Conservation (phyloP, 1,284 basidiomycete genomes). For the Puccinia horiana region DNA sequence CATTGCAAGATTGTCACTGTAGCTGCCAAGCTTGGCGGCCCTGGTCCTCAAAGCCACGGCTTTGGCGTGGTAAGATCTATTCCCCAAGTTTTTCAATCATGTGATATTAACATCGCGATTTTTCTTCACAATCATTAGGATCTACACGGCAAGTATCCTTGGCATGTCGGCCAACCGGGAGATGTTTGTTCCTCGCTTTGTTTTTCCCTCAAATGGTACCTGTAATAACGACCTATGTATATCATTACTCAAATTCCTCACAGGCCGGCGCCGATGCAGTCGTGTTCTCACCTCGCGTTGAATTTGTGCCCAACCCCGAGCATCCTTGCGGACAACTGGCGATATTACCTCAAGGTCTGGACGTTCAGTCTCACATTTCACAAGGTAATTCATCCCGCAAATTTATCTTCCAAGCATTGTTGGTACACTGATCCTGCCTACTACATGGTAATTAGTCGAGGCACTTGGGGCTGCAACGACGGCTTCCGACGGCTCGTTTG, state of each 20-base stretch:
- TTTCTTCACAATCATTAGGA: not conserved
- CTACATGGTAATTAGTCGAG: constrained; percentile 13
- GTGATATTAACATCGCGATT: not conserved
- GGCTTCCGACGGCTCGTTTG: constrained; percentile 28
- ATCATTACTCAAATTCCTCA: not conserved
- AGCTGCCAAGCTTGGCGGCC: not conserved
- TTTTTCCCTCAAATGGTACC: not conserved
- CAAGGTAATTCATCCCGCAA: constrained; percentile 2
- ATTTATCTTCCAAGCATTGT: not conserved
- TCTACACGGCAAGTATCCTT: constrained; percentile 21
- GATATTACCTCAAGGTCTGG: constrained; percentile 12
- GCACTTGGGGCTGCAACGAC: constrained; percentile 29
- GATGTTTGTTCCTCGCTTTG: constrained; percentile 15
- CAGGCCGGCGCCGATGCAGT: constrained; percentile 38
- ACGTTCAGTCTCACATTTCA: constrained; percentile 4
- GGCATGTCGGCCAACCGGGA: constrained; percentile 16
- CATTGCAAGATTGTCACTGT: constrained; percentile 42
- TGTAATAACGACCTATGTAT: not conserved
- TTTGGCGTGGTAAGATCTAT: constrained; percentile 23
- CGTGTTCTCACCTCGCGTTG: constrained; percentile 12
- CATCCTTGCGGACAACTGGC: constrained; percentile 31
- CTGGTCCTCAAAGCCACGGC: constrained; percentile 22
- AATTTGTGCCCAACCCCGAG: constrained; percentile 33
- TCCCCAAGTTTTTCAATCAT: not conserved
- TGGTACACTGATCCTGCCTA: not conserved